These are phyloP conservation scores for Hondaea fermentalgiana DNA, from an alignment of 108 stramenopile species.

Conservation along the genomic window DNA sequence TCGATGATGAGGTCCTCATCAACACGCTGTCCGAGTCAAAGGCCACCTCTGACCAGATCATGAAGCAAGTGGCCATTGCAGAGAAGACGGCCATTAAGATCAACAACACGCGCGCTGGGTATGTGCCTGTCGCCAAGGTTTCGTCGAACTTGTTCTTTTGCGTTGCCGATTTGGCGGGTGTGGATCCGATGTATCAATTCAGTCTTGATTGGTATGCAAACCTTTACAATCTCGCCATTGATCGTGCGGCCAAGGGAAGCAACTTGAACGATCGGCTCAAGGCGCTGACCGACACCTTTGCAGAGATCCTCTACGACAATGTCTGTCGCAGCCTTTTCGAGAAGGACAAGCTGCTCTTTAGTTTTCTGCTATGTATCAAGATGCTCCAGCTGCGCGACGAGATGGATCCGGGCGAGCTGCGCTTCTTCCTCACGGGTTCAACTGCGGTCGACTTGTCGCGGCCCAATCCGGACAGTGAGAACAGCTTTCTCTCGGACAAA, in stretches of 20 bases:
- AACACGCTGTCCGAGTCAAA: conserved; percentile 50
- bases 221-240: conserved; percentile 52
- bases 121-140: conserved; percentile 49
- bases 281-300: conserved; percentile 50
- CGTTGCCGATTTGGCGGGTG: conserved; percentile 44
- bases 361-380: conserved; percentile 46
- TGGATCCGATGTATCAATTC: conserved; percentile 67
- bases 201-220: conserved; percentile 54
- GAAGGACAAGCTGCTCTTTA: conserved; percentile 58
- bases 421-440: conserved; percentile 49
- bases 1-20: conserved; percentile 58
- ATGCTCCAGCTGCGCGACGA: conserved; percentile 43
- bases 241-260: conserved; percentile 28
- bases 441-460: conserved; percentile 42
- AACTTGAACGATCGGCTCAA: conserved; percentile 39
- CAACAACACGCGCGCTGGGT: conserved; percentile 39
- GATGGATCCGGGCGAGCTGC: conserved; percentile 34
- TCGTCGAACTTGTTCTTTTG: conserved; percentile 57
- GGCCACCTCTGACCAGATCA: conserved; percentile 43
- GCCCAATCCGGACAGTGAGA: conserved; percentile 34
- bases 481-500: conserved; percentile 37
- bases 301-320: conserved; percentile 49
- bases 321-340: conserved; percentile 53
- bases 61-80: conserved; percentile 48
- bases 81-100: conserved; percentile 42